Percentiles rank a stretch among this genome's conserved stretches.
Conservation (phyloP, 257 asterid species). For the Verbascum thapsus region DNA sequence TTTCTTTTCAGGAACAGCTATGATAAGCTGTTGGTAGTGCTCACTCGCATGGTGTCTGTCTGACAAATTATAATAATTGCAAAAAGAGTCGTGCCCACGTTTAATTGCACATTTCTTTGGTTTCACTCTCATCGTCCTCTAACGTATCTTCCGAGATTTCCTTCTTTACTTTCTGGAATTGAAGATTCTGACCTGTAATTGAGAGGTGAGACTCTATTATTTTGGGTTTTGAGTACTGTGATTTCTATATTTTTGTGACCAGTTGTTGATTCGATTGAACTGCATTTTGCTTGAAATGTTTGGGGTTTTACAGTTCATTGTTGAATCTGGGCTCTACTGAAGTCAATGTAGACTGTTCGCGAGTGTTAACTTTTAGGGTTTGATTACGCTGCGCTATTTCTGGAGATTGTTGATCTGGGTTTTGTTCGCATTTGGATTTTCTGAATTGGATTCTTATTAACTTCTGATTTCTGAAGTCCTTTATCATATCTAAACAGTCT, state of each 20-base stretch:
- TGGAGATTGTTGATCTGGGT: constrained; percentile 27
- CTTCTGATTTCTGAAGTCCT: neutral
- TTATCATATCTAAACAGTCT: constrained; percentile 15
- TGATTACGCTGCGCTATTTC: neutral
- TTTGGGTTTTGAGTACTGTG: constrained; percentile 8
- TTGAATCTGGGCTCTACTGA: constrained; percentile 28
- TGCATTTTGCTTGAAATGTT: constrained; percentile 32
- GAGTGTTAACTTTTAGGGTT: constrained; percentile 16
- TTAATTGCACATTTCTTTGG: constrained; percentile 36
- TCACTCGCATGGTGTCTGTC: constrained; percentile 33
- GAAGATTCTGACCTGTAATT: constrained; percentile 31
- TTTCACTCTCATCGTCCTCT: neutral
- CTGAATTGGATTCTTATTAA: constrained; percentile 20
- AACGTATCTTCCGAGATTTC: constrained; percentile 22
- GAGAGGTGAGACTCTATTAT: constrained; percentile 30
- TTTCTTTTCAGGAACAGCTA: constrained; percentile 33
- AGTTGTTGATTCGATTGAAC: constrained; percentile 26
- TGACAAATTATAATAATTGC: constrained; percentile 16
- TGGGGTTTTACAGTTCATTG: neutral
- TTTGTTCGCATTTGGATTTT: constrained; percentile 24
- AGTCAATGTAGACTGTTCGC: constrained; percentile 6
- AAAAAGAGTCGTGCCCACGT: constrained; percentile 57
- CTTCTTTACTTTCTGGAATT: constrained; percentile 28
- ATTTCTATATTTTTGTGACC: constrained; percentile 6
- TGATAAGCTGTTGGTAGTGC: constrained; percentile 31